Percentiles rank a stretch among this genome's conserved stretches.
Conservation (phyloP, 441 rosid species). For the Croton setiger region DNA sequence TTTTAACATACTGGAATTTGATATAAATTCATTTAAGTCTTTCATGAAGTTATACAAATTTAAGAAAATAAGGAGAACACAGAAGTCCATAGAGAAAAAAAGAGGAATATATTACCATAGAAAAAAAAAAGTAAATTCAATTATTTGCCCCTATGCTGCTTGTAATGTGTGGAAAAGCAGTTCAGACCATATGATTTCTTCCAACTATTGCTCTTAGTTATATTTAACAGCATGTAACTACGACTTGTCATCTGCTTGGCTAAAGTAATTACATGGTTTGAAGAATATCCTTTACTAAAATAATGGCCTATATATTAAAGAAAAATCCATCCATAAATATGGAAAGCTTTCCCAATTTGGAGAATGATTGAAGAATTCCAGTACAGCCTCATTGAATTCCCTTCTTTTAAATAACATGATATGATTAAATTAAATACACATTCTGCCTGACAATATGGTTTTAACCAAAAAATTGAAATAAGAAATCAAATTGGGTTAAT, state of each 20-base stretch:
- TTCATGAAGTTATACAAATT: neutral
- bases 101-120: neutral
- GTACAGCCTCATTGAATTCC: neutral
- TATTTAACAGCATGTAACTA: neutral
- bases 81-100: no score
- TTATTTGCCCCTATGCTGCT: neutral
- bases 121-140: neutral
- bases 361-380: neutral
- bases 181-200: neutral
- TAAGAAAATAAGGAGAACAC: neutral
- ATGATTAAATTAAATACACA: neutral
- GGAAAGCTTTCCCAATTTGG: neutral
- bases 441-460: neutral
- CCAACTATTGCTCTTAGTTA: neutral
- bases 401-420: neutral
- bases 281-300: neutral
- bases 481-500: neutral
- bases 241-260: neutral
- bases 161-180: neutral
- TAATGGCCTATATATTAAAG: neutral
- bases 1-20: neutral
- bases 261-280: neutral
- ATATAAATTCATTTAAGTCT: neutral
- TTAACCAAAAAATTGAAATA: constrained; percentile 1
- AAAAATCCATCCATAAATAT: neutral